These are phyloP conservation scores for Parmales sp. DNA, from an alignment of 108 stramenopile genomes.

Conservation along the genomic window DNA sequence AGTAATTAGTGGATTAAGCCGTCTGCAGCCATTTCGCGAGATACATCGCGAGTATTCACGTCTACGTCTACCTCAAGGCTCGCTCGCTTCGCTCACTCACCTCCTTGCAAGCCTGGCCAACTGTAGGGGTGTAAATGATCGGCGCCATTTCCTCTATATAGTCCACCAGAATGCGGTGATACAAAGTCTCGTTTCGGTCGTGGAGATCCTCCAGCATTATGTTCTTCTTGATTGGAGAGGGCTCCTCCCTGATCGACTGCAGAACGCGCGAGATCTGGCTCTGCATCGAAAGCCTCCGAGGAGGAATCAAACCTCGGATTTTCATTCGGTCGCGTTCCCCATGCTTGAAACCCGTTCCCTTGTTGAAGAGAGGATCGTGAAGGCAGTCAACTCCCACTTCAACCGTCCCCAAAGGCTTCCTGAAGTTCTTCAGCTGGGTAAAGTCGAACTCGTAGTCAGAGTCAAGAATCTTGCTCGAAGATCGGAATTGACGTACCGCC, in stretches of 20 bases:
- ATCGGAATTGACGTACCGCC: too few species aligned
- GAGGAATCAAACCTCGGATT: slow-evolving; percentile 72
- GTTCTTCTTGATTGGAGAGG: slow-evolving; percentile 79
- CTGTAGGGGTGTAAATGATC: slow-evolving; percentile 96
- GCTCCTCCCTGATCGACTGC: slow-evolving; percentile 41
- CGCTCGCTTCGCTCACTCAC: too few species aligned
- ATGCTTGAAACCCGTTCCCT: slow-evolving; percentile 67
- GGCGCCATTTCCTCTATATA: slow-evolving; percentile 93
- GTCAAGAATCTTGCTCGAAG: too few species aligned
- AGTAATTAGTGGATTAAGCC: too few species aligned
- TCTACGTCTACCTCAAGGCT: too few species aligned
- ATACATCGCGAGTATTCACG: too few species aligned
- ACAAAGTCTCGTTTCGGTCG: slow-evolving; percentile 92
- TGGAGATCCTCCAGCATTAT: slow-evolving; percentile 80
- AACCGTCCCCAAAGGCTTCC: neutral
- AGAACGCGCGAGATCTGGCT: slow-evolving; percentile 59
- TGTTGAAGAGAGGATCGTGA: slow-evolving; percentile 47
- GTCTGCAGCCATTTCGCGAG: too few species aligned
- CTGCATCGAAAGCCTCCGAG: slow-evolving; percentile 47
- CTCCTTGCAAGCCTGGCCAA: slow-evolving; percentile 92
- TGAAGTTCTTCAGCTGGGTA: neutral
- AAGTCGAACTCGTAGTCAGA: neutral
- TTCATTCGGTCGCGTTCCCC: slow-evolving; percentile 81
- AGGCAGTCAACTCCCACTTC: slow-evolving; percentile 8
- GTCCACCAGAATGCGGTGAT: slow-evolving; percentile 82